phyloP scores from a whole-genome alignment of 441 rosid species.

The Brassica balearica region DNA sequence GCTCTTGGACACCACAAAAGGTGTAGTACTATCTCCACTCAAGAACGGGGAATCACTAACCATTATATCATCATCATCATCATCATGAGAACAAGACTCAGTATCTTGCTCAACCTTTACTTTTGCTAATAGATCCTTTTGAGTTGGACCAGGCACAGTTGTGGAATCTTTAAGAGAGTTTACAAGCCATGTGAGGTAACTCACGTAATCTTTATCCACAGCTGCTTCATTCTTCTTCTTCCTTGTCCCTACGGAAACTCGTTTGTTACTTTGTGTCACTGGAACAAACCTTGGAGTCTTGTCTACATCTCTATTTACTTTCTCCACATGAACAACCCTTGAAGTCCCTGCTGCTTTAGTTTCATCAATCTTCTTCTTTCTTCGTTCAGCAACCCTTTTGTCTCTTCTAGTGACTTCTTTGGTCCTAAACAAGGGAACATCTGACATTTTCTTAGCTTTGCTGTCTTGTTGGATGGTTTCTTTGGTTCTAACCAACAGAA shows the following conservation, averaged over 20 bases:
- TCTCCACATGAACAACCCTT: background rate
- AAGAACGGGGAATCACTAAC: slow-evolving; percentile 32
- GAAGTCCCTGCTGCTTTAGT: slow-evolving; percentile 9
- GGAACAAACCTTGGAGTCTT: slow-evolving; percentile 22
- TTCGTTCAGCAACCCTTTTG: background rate
- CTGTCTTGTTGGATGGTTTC: background rate
- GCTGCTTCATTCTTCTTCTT: slow-evolving; percentile 19
- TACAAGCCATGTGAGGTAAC: slow-evolving; percentile 42
- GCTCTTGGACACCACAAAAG: slow-evolving; percentile 39
- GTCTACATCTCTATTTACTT: slow-evolving; percentile 8
- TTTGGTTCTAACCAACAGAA: background rate
- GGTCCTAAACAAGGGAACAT: background rate
- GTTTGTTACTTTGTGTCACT: slow-evolving; percentile 13
- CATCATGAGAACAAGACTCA: slow-evolving; percentile 28
- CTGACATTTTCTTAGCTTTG: background rate
- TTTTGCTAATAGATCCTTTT: background rate
- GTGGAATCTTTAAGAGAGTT: slow-evolving; percentile 29
- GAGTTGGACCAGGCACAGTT: no score
- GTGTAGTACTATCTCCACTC: slow-evolving; percentile 22
- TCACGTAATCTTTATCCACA: slow-evolving; percentile 37
- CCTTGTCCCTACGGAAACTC: slow-evolving; percentile 2
- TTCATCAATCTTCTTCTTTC: slow-evolving; percentile 9
- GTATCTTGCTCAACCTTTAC: slow-evolving; percentile 28
- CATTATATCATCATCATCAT: slow-evolving; percentile 31
- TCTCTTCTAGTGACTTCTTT: background rate